A percentile compares a stretch with the other conserved stretches of the same genome.
phyloP scores from a whole-genome alignment of 108 stramenopile species.

The Schizochytrium sp. region DNA sequence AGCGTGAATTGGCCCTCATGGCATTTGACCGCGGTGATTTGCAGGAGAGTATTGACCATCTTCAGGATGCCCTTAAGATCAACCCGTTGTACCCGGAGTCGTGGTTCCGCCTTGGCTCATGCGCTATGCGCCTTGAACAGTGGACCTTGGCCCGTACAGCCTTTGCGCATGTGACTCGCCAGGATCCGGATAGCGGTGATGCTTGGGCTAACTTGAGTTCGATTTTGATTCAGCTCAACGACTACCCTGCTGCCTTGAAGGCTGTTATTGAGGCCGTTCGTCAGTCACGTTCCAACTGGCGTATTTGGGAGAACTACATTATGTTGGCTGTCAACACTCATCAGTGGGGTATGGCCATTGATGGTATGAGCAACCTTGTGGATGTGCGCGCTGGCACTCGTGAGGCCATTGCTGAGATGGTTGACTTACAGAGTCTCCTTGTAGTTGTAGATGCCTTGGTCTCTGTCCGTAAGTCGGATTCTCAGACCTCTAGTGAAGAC shows the following conservation, averaged over 20 bases:
- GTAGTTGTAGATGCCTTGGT: conserved; percentile 13
- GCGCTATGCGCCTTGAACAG: conserved; percentile 86
- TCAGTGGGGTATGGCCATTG: conserved; percentile 35
- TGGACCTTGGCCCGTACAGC: conserved; percentile 87
- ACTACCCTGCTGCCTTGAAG: conserved; percentile 59
- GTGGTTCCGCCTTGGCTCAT: conserved; percentile 92
- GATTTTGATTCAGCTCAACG: conserved; percentile 78
- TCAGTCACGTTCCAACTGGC: conserved; percentile 55
- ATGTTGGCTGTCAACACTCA: conserved; percentile 1
- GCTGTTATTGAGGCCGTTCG: conserved; percentile 63
- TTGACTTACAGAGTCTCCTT: conserved; percentile 22
- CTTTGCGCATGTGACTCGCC: conserved; percentile 92
- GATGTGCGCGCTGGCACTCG: conserved; percentile 17
- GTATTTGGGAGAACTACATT: conserved; percentile 64
- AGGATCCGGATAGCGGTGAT: conserved; percentile 91
- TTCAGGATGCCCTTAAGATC: conserved; percentile 80
- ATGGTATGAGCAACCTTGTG: conserved; percentile 50
- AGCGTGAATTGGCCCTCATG: conserved; percentile 81
- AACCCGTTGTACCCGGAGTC: conserved; percentile 85
- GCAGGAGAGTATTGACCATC: conserved; percentile 75
- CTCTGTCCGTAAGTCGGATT: neutral
- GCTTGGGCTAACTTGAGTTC: conserved; percentile 95
- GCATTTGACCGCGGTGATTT: conserved; percentile 82
- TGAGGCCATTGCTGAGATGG: conserved; percentile 23
- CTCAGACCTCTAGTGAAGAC: neutral